Base-by-base conservation (phyloP, 345 rosid species). In the Sisymbrium irio region DNA sequence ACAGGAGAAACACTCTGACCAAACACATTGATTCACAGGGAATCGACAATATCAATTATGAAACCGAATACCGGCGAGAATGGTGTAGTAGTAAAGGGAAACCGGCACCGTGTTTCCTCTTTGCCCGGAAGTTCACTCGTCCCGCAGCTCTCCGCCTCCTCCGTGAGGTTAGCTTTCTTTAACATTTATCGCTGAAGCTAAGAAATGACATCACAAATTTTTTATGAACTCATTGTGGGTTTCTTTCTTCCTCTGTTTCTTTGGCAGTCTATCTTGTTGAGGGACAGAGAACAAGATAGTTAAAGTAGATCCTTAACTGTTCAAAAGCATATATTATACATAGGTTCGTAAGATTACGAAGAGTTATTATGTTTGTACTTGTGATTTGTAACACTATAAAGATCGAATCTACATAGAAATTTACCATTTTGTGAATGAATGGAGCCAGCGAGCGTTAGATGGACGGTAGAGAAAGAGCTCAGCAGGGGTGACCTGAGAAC, bases 81-180 rank as follows among this genome's bases (percentile, higher is more conserved):
- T 91, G 99, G 99, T 94, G 99, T 83, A 87, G 80, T 67, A 87
- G 88, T 86, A 81, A 90, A 76, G 96, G 93, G 53, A 87, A 87
- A 63, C 93, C 96, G 25, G 79, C 97, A 4, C 76, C 75, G 0
- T 91, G 97, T 81, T 95, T 95, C 75, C 99, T 91, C 60, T 95
- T 95, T 63, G 97, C 97, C 2, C 84, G 99, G 82, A 95, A 95
- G 81, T 95, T 95, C 79, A 95, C 96, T 18, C 84, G 93, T 25
- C 92, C 97, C 4, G 92, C 97, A 25, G 97, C 99, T 32, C 79
- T 95, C 64, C 88, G 87, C 62, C 96, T 89, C 59, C 92, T 89
- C 56, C 79, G 79, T 15, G 77, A 82, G 81, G 98, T 91, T 81
- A 80, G 74, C 57, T 67, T 47, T 46, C 30, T 46, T 45, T 27